Percentiles rank a stretch among this genome's conserved stretches.
Conservation (phyloP, 2,329 filamentous ascomycete species). For the Davidsoniella neocaledoniae region DNA sequence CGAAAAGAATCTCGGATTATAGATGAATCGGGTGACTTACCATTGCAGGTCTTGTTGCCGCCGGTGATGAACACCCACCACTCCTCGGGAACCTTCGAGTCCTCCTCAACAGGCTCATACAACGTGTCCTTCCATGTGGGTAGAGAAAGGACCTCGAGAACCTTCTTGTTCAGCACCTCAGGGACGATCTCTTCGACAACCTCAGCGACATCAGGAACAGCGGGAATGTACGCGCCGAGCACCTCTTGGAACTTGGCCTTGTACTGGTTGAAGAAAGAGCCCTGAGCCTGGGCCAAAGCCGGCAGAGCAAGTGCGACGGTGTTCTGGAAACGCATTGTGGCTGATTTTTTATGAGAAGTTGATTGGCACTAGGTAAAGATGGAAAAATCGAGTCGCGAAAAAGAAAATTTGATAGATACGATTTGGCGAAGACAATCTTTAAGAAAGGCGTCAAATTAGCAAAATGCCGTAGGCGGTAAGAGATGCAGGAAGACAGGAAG, state of each 20-base stretch:
- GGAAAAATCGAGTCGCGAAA: too few relatives aligned
- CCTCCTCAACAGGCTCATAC: slow-evolving; percentile 41
- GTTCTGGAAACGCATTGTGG: slow-evolving; percentile 40
- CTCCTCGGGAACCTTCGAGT: slow-evolving; percentile 48
- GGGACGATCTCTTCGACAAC: slow-evolving; percentile 25
- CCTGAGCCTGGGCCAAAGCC: slow-evolving; percentile 35
- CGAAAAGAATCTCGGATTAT: neutral
- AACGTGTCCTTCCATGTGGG: slow-evolving; percentile 56
- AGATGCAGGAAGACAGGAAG: neutral
- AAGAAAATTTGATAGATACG: too few relatives aligned
- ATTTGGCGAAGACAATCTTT: neutral
- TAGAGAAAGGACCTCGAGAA: slow-evolving; percentile 39
- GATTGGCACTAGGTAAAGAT: too few relatives aligned
- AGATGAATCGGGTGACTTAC: slow-evolving; percentile 22
- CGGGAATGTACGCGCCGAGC: slow-evolving; percentile 35
- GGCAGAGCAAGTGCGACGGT: slow-evolving; percentile 36
- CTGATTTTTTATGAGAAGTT: neutral
- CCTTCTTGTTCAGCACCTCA: slow-evolving; percentile 18
- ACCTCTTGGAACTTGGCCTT: slow-evolving; percentile 48
- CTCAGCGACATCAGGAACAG: slow-evolving; percentile 26
- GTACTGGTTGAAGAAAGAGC: slow-evolving; percentile 36
- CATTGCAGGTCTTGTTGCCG: slow-evolving; percentile 64
- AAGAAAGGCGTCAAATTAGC: neutral
- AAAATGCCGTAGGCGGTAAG: neutral
- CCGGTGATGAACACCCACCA: slow-evolving; percentile 63